Base-by-base conservation (phyloP, 768 basidiomycete species). In the Mrakia gelida region DNA sequence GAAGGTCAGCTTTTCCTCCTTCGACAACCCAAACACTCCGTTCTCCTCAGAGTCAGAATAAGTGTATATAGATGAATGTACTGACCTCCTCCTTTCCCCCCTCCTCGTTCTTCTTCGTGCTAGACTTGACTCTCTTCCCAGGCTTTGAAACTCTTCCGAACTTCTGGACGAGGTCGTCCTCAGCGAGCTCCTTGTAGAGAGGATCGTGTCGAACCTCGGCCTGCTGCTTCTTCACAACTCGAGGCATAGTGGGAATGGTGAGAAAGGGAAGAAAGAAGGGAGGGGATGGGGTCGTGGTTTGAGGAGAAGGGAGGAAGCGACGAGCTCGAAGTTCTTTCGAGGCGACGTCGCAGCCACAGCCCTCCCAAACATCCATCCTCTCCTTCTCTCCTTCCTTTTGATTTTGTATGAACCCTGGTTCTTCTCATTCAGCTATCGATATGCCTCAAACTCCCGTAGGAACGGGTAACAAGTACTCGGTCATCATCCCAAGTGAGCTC, bases 151-250 rank as follows among this genome's bases (percentile, higher is more conserved):
- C 80, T 87, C 91, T 34, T 90, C 95, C 85, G 71, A 94, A 94
- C 84, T 91, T 93, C 81, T 88, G 89, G 26, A 91, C 83, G 0
- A 88, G 81, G 81, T 93, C 92, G 82, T 96, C 95, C 79, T 91
- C 89, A 74, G 89, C 87, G 75, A 98, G 88, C 85, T 97, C 92
- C 38, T 91, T 87, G 81, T 91, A 90, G 43, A 98, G 88, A 59
- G 95, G 95, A 82, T 94, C 95, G 85, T 94, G 95, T 82, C 93
- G 81, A 28, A 38, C 65, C 38, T 43, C 73, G 38, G 56, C 43
- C 43, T 52, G 23, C 68, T 75, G 75, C 56, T 71, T 71, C 72
- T 73, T 52, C 38, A 73, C 72, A 9, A 70, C 67, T 15, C 72
- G 52, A 54, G 72, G 72, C 72, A 73, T 73, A 9, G 52, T 34